Evolutionary conservation across 192 early-diverging fungal species (phyloP), one percentile per base, ranked within the genome.

Genomic region (Rhizoclosmatium sp.): DNA sequence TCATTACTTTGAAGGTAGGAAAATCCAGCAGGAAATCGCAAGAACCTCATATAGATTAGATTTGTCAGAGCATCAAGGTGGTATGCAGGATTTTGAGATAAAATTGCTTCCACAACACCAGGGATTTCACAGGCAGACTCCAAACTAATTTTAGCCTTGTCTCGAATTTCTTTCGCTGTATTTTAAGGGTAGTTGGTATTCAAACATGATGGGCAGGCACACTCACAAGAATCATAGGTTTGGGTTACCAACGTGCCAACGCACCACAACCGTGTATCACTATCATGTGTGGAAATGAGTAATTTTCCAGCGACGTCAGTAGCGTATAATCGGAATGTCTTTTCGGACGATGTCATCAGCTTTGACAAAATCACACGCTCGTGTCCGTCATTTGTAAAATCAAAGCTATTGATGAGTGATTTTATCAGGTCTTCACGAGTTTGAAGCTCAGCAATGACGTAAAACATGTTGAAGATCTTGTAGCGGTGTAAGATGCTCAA

Each of bases 271-370:
- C 85, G 88, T 51, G 89, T 92, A 31, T 91, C 91, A 41, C 86
- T 82, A 46, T 84, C 85, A 3, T 85, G 84, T 39, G 81, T 51
- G 9, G 14, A 87, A 31, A 87, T 84, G 31, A 94, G 79, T 19
- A 96, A 85, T 0, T 78, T 80, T n/a, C 93, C 89, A 3, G 95
- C 76, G 76, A 92, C 90, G 66, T 89, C 79, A 0, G 95, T 96
- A 3, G 94, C 88, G 80, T 91, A 94, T 7, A 94, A 78, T 1
- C 95, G 91, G 42, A 94, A 89, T 41, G 89, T 87, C 78, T 95
- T 94, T 73, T 96, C 93, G 0, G 93, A 92, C 4, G 93, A 94
- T 2, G 93, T 93, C 91, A 95, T 92, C 14, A 96, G 83, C 79
- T 96, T 96, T 42, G 92, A 93, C 3, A 96, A 75, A 3, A 96